phyloP scores from a whole-genome alignment of 257 asterid species.

The Solanum bulbocastanum region DNA sequence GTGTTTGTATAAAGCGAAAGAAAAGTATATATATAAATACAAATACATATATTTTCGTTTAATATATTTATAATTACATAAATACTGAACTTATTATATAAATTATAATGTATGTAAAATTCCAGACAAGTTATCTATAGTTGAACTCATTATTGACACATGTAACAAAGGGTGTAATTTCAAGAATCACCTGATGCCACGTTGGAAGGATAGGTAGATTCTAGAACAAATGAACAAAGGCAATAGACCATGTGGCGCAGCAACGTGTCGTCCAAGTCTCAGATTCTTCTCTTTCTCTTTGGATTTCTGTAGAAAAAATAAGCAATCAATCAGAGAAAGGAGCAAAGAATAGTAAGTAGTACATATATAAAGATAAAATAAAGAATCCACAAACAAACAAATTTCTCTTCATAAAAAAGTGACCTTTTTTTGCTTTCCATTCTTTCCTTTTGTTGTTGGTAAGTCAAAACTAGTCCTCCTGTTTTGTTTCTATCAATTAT shows the following conservation, averaged over 20 bases:
- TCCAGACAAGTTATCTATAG: too few species aligned
- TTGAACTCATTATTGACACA: too few species aligned
- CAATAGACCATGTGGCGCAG: too few species aligned
- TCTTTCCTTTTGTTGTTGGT: not conserved
- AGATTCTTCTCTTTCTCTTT: not conserved
- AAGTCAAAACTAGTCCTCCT: not conserved
- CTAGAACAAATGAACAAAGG: not conserved
- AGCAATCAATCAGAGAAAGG: not conserved
- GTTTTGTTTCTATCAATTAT: not conserved
- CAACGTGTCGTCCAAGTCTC: not conserved
- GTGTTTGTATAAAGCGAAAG: too few species aligned
- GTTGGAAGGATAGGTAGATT: not conserved
- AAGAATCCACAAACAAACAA: not conserved
- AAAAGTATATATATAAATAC: too few species aligned
- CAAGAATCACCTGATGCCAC: not conserved
- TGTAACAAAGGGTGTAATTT: not conserved
- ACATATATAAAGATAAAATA: not conserved
- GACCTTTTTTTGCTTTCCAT: too few species aligned
- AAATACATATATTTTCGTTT: too few species aligned
- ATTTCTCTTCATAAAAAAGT: not conserved
- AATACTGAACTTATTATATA: too few species aligned
- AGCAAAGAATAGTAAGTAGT: not conserved
- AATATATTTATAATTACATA: too few species aligned
- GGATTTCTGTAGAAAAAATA: not conserved
- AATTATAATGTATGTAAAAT: too few species aligned